phyloP scores from a whole-genome alignment of 495 filamentous ascomycete genomes.

The Trichoderma asperelloides region DNA sequence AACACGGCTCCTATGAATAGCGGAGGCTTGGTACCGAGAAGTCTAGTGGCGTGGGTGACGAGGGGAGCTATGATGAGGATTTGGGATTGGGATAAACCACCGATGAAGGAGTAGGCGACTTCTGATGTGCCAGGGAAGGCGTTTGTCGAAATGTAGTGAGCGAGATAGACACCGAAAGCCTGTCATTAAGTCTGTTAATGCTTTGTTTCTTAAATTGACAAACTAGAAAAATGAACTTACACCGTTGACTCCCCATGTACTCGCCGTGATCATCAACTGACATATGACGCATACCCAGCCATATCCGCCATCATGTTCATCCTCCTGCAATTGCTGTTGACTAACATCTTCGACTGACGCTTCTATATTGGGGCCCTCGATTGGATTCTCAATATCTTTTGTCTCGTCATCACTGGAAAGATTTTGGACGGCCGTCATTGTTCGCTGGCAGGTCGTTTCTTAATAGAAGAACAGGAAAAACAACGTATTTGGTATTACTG shows the following conservation, averaged over 20 bases:
- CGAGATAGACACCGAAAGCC: conserved; percentile 22
- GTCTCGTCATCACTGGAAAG: neutral
- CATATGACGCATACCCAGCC: conserved; percentile 42
- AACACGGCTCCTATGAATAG: conserved; percentile 35
- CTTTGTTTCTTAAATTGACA: neutral
- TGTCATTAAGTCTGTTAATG: neutral
- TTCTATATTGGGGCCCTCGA: neutral
- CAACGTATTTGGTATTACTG: neutral
- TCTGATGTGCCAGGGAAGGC: conserved; percentile 46
- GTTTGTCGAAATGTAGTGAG: conserved; percentile 46
- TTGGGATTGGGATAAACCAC: conserved; percentile 51
- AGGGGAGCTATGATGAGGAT: conserved; percentile 47
- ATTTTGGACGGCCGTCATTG: neutral
- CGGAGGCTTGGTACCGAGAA: conserved; percentile 38
- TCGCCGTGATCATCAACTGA: conserved; percentile 15
- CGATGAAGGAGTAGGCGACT: conserved; percentile 53
- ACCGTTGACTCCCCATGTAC: conserved; percentile 25
- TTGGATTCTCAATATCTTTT: neutral
- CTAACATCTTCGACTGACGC: neutral
- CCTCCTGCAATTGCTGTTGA: neutral
- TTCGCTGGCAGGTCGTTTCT: neutral
- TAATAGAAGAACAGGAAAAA: neutral
- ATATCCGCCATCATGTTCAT: conserved; percentile 34
- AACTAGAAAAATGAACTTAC: conserved; percentile 12
- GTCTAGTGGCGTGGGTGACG: conserved; percentile 41